Evolutionary conservation across 257 asterid species (phyloP), one percentile per base, ranked within the genome.

Genomic region (Ajuga chamaepitys): DNA sequence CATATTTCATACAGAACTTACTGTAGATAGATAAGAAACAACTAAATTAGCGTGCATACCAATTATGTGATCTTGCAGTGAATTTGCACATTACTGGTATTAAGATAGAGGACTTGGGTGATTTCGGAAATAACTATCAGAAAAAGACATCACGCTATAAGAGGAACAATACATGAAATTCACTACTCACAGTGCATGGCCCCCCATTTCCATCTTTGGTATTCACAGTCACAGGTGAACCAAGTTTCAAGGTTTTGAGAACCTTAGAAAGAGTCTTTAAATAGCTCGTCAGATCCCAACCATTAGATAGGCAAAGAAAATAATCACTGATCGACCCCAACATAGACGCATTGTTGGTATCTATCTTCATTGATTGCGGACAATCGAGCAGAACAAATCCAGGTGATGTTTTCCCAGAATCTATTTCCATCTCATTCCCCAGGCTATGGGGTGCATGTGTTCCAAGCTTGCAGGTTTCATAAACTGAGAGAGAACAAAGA

Each of bases 351-450:
- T 85, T 88, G 60, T 82, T 90, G 76, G 95, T 86, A 64, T 94
- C 99, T 68, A 94, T 94, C 85, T 90, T 94, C 99, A 90, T 88
- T 56, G 99, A 94, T 70, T 90, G 99, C 45, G 99, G 97, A 78
- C 97, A 79, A 78, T 94, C 97, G 58, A 94, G 97, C 17, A 86
- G 81, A 64, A 86, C 95, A 80, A 94, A 90, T 77, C 97, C 99
- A 73, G 91, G 77, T 47, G 87, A 82, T 41, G 62, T 42, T 76
- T 86, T 94, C 70, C 91, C 97, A 59, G 93, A 77, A 77, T 90
- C 96, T 59, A 83, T 67, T 76, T 90, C 96, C 99, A 84, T 90
- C 81, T 90, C 96, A 67, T 85, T 88, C 74, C 91, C 97, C 67
- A 78, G 62, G 74, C 68, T 81, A 72, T 90, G 99, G 62, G 99